phyloP scores from a whole-genome alignment of 345 rosid genomes.

The Schrenkiella parvula region DNA sequence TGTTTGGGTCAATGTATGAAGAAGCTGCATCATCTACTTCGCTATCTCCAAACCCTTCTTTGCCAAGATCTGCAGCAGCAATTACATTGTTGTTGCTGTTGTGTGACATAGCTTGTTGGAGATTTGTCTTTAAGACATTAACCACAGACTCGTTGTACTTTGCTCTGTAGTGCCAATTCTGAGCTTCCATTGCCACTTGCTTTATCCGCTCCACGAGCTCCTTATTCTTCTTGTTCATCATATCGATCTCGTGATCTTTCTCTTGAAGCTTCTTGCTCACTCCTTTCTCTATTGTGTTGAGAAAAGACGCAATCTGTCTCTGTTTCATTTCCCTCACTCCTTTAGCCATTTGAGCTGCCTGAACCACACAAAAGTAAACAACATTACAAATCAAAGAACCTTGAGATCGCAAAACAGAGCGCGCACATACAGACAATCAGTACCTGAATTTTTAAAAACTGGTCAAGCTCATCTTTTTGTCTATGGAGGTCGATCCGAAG shows the following conservation, averaged over 20 bases:
- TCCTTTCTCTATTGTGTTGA: slow-evolving; percentile 53
- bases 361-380: slow-evolving; percentile 7
- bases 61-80: slow-evolving; percentile 35
- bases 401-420: background rate
- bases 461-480: slow-evolving; percentile 64
- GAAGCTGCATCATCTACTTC: slow-evolving; percentile 66
- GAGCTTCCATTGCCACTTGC: slow-evolving; percentile 52
- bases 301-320: slow-evolving; percentile 50
- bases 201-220: slow-evolving; percentile 61
- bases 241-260: slow-evolving; percentile 59
- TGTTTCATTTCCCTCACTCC: slow-evolving; percentile 53
- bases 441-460: slow-evolving; percentile 58
- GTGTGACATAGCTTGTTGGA: slow-evolving; percentile 58
- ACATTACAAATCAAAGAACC: slow-evolving; percentile 9
- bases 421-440: background rate
- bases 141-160: slow-evolving; percentile 66
- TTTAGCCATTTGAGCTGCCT: slow-evolving; percentile 61
- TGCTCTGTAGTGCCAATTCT: slow-evolving; percentile 65
- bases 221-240: slow-evolving; percentile 52
- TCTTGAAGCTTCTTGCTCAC: slow-evolving; percentile 52
- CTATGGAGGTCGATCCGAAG: slow-evolving; percentile 46
- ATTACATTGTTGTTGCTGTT: slow-evolving; percentile 28
- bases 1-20: slow-evolving; percentile 36
- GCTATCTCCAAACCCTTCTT: slow-evolving; percentile 80
- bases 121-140: slow-evolving; percentile 54